Conservation (phyloP, 768 basidiomycete species). For the Galerina marginata region DNA sequence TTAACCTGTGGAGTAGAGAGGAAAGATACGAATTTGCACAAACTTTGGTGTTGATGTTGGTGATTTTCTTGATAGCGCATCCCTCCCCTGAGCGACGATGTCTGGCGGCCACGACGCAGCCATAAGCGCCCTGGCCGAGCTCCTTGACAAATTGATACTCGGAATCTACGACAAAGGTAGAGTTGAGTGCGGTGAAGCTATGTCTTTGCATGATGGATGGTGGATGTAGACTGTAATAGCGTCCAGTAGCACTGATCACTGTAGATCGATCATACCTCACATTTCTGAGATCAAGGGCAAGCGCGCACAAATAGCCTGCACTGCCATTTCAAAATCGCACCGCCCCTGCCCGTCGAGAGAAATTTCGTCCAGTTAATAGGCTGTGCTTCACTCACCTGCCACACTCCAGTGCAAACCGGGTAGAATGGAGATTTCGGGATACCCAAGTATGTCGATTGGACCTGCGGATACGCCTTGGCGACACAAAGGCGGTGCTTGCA, state of each 20-base stretch:
- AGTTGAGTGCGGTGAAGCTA: constrained; percentile 83
- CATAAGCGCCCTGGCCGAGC: constrained; percentile 95
- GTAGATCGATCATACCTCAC: constrained; percentile 21
- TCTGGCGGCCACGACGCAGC: constrained; percentile 87
- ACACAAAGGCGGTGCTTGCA: background rate
- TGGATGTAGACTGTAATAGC: constrained; percentile 6
- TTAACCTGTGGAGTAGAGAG: constrained; percentile 9
- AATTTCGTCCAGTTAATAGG: too few relatives aligned
- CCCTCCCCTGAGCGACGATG: constrained; percentile 86
- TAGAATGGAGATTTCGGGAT: too few relatives aligned
- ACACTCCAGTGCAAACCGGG: background rate
- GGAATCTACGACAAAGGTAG: constrained; percentile 85
- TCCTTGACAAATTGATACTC: constrained; percentile 97
- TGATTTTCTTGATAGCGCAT: constrained; percentile 96
- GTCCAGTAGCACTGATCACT: constrained; percentile 10
- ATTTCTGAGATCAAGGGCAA: constrained; percentile 24
- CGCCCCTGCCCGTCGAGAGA: too few relatives aligned
- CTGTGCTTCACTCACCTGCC: background rate
- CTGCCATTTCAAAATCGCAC: constrained; percentile 13
- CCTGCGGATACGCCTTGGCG: too few relatives aligned
- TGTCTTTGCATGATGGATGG: constrained; percentile 65
- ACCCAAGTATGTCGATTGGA: too few relatives aligned
- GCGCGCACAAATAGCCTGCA: constrained; percentile 25
- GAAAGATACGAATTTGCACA: constrained; percentile 14
- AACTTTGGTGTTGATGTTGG: constrained; percentile 90